These are phyloP conservation scores for Rubus idaeus DNA, from an alignment of 306 rosid genomes.

Conservation along the genomic window DNA sequence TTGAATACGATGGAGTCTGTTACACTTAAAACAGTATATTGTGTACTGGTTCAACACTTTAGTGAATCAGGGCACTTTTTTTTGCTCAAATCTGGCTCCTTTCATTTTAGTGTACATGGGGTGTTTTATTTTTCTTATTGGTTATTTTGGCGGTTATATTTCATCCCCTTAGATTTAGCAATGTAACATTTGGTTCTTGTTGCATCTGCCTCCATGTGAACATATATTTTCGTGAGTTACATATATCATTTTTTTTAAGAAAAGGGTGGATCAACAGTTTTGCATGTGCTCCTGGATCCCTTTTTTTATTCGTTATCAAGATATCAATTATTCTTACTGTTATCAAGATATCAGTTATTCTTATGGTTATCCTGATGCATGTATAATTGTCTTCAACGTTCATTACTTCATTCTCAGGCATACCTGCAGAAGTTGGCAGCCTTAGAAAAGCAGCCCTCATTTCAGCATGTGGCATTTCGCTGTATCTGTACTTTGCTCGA, in stretches of 20 bases:
- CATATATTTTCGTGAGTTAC: background rate
- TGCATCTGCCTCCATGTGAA: background rate
- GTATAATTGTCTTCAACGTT: background rate
- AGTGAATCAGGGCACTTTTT: background rate
- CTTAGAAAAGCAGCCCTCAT: slow-evolving; percentile 57
- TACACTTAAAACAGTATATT: background rate
- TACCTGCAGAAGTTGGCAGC: slow-evolving; percentile 76
- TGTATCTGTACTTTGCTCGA: slow-evolving; percentile 86
- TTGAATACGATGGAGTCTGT: slow-evolving; percentile 7
- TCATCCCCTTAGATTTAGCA: background rate
- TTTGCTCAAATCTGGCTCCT: background rate
- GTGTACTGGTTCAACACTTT: background rate
- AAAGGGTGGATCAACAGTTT: background rate
- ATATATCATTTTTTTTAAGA: background rate
- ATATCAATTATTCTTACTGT: background rate
- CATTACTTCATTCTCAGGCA: slow-evolving; percentile 56
- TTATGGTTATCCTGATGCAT: slow-evolving; percentile 18
- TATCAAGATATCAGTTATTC: background rate
- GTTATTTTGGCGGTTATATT: background rate
- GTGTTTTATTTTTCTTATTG: background rate
- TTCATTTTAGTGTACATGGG: background rate
- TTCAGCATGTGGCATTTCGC: slow-evolving; percentile 69
- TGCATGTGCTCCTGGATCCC: background rate
- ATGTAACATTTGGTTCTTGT: background rate
- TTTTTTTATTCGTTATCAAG: background rate